A percentile compares a stretch with the other conserved stretches of the same genome.
Conservation (phyloP, 2,329 filamentous ascomycete genomes). For the Dendrostoma leiphaemia region DNA sequence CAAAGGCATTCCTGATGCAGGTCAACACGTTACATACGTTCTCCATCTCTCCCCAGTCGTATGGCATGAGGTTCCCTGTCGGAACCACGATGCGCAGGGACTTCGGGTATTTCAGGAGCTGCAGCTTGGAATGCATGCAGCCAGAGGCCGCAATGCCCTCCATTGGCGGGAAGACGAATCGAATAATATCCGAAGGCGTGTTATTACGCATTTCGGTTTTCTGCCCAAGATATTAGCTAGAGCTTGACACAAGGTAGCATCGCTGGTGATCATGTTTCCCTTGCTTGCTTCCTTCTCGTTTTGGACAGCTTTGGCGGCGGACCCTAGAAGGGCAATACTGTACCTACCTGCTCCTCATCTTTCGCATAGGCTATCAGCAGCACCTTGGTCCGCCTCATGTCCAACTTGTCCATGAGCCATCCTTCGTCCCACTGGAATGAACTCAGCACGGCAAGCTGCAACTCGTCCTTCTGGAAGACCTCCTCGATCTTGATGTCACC, state of each 20-base stretch:
- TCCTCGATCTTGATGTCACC: conserved; percentile 88
- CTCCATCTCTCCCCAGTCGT: conserved; percentile 96
- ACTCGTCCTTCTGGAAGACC: conserved; percentile 68
- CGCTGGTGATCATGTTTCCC: neutral
- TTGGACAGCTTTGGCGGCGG: neutral
- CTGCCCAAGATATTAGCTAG: conserved; percentile 28
- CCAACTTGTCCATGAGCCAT: conserved; percentile 74
- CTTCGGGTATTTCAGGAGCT: conserved; percentile 74
- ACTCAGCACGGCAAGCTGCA: conserved; percentile 78
- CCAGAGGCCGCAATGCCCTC: conserved; percentile 49
- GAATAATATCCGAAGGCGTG: conserved; percentile 52
- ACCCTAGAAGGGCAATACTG: neutral
- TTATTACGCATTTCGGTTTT: conserved; percentile 49
- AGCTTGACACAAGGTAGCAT: neutral
- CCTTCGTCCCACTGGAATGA: conserved; percentile 83
- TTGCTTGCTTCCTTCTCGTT: no score
- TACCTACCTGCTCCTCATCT: conserved; percentile 49
- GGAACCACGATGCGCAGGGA: conserved; percentile 81
- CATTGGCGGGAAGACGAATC: conserved; percentile 83
- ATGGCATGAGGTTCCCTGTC: conserved; percentile 79
- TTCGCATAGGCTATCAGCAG: conserved; percentile 57
- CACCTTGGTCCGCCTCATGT: conserved; percentile 59
- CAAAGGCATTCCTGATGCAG: no score
- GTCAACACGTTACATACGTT: conserved; percentile 55
- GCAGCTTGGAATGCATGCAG: conserved; percentile 92